Evolutionary conservation across 192 early-diverging fungal species (phyloP), one percentile per base, ranked within the genome.

Genomic region (Thoreauomyces humboldtii): DNA sequence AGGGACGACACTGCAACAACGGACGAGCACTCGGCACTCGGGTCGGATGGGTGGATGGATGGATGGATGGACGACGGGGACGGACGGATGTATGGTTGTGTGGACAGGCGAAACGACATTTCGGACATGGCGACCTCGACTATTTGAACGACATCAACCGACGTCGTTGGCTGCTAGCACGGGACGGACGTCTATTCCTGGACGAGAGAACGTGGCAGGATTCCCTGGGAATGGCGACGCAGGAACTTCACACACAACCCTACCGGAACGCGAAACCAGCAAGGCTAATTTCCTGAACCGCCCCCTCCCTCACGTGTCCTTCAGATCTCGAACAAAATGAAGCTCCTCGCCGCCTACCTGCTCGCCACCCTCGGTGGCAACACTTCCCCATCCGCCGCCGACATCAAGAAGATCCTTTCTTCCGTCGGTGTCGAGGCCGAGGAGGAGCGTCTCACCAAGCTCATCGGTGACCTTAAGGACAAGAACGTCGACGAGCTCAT

Each of bases 321-420:
- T n/a, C 14, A 52, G 50, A 52, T 29, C 32, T 52, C 50, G 50
- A 52, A 24, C 37, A 68, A 73, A 59, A 98, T 96, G 96, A 96
- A 96, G 87, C 91, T 93, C 83, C 83, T 98, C 73, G 95, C 92
- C 70, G 95, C 96, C 77, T 98, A 96, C 88, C 85, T 98, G 73
- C 90, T 98, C 71, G 88, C 94, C 76, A 81, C 81, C 73, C 81
- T 89, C 77, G 93, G 86, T 78, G 92, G 93, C 74, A 91, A 92
- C 73, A 83, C 81, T 60, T 64, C 86, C 65, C 92, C 94, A 63
- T 72, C 89, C 71, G 86, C 86, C 19, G 81, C 77, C 32, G 86
- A 89, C 71, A 81, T 98, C 83, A 84, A 86, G 76, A 76, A 77
- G 69, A 84, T 98, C 77, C 86, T 98, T 67, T 70, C 81, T 32